Base-by-base conservation (phyloP, 2,329 filamentous ascomycete species). In the Colletotrichum graminicola region DNA sequence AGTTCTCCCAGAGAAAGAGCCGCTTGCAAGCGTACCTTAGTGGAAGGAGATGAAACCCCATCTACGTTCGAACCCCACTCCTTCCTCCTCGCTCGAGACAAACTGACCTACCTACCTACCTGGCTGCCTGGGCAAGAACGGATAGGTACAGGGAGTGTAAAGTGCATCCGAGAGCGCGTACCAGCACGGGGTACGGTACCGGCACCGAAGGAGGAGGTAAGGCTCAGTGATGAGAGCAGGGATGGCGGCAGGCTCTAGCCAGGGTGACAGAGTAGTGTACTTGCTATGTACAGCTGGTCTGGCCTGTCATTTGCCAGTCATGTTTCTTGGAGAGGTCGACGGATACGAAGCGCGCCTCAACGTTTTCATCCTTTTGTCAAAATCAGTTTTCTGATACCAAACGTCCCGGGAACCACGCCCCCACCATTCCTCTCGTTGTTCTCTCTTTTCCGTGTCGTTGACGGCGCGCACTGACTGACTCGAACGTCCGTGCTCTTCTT, bases 21-120 rank as follows among this genome's bases (percentile, higher is more conserved):
- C 68, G 68, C 65, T 1, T 11, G 10, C 64, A 68, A 62, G 60
- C 41, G 12, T 18, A n/a, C n/a, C n/a, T n/a, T n/a, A 29, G n/a
- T 6, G 43, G 41, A 36, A 61, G 32, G 26, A 56, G 52, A 23
- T 11, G 23, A 36, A 34, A 23, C 5, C 52, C 32, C 59, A 39
- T 51, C 43, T n/a, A 51, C 14, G n/a, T n/a, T n/a, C n/a, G 26
- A 52, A 6, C 49, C 49, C 49, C 26, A 51, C 16, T 18, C 26
- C 49, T 52, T 32, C 26, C 16, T 21, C 7, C 7, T 52, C 1
- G 6, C n/a, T 26, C 47, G 12, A 26, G 23, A n/a, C 47, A 16
- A 51, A 23, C 8, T 11, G 5, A 26, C 12, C 45, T 11, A 10
- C 43, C 2, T 49, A 23, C 45, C 11, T 49, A 10, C 36, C 36